phyloP scores from a whole-genome alignment of 2,329 filamentous ascomycete genomes.

The Dothistroma pini region DNA sequence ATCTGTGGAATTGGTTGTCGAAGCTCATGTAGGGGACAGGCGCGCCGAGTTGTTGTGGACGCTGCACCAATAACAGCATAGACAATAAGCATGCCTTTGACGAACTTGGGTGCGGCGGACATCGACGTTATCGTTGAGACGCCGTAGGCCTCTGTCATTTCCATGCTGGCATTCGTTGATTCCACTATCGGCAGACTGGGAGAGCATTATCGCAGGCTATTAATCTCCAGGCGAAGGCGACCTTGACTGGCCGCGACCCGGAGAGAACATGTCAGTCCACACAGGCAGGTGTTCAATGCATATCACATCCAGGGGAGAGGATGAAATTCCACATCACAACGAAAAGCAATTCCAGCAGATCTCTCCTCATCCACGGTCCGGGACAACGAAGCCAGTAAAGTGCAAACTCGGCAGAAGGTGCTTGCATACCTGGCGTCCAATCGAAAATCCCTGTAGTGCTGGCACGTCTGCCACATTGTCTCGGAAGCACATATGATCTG shows the following conservation, averaged over 20 bases:
- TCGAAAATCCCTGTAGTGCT: neutral
- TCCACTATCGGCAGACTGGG: no score
- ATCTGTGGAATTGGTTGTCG: no score
- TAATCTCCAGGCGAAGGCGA: no score
- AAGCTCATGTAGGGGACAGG: no score
- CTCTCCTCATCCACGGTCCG: neutral
- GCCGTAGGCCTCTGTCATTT: no score
- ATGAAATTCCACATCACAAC: neutral
- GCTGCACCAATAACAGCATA: no score
- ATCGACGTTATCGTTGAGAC: no score
- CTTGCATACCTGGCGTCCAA: neutral
- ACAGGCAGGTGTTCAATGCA: neutral
- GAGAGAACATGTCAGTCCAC: neutral
- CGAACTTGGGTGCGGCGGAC: no score
- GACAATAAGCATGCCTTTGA: no score
- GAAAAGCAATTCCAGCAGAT: neutral
- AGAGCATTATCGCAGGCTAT: no score
- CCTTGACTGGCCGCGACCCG: neutral
- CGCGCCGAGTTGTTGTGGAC: no score
- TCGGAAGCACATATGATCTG: neutral
- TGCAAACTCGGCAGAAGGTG: neutral
- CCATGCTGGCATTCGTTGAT: no score
- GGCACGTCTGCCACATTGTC: neutral
- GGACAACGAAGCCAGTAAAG: neutral
- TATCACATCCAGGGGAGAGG: neutral